Evolutionary conservation across 345 rosid genomes (phyloP).

Genomic region (Hypericum perforatum): DNA sequence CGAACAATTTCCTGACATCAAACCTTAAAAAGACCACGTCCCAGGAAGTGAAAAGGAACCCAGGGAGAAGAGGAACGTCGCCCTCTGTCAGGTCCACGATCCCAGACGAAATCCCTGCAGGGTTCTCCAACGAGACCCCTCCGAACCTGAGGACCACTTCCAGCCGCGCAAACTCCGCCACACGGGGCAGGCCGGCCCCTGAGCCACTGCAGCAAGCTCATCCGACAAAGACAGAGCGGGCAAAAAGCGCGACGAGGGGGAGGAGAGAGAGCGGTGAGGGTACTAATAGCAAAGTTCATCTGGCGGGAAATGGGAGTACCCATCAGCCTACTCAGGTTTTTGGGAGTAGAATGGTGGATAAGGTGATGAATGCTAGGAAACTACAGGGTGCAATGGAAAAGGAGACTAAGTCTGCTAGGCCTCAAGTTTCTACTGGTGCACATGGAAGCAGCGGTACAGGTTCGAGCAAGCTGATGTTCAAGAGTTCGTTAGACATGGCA

Average conservation of each 20-base stretch:
- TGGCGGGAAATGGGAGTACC: slow-evolving; percentile 11
- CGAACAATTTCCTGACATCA: slow-evolving; percentile 14
- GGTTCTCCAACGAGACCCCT: slow-evolving; percentile 29
- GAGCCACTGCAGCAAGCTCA: background rate
- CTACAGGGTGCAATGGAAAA: too few species aligned
- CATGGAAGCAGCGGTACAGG: too few species aligned
- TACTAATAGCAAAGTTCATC: slow-evolving; percentile 11
- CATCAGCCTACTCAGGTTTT: slow-evolving; percentile 30
- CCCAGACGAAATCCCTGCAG: slow-evolving; percentile 19
- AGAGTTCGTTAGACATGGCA: too few species aligned
- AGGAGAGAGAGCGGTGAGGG: slow-evolving; percentile 18
- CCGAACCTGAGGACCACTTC: slow-evolving; percentile 28
- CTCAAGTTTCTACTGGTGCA: too few species aligned
- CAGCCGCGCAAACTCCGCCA: slow-evolving; percentile 31
- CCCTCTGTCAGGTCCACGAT: slow-evolving; percentile 24
- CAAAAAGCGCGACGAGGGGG: slow-evolving; percentile 28
- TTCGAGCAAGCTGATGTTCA: too few species aligned
- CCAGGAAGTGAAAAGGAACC: slow-evolving; percentile 12
- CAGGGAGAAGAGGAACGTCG: slow-evolving; percentile 25
- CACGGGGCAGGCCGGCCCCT: slow-evolving; percentile 27
- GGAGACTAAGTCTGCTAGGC: too few species aligned
- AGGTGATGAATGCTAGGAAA: slow-evolving; percentile 45
- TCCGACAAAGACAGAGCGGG: too few species aligned
- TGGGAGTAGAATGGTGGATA: slow-evolving; percentile 59
- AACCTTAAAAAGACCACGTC: slow-evolving; percentile 9